phyloP scores from a whole-genome alignment of 2,329 filamentous ascomycete species.

The Tricladium varicosporioides region DNA sequence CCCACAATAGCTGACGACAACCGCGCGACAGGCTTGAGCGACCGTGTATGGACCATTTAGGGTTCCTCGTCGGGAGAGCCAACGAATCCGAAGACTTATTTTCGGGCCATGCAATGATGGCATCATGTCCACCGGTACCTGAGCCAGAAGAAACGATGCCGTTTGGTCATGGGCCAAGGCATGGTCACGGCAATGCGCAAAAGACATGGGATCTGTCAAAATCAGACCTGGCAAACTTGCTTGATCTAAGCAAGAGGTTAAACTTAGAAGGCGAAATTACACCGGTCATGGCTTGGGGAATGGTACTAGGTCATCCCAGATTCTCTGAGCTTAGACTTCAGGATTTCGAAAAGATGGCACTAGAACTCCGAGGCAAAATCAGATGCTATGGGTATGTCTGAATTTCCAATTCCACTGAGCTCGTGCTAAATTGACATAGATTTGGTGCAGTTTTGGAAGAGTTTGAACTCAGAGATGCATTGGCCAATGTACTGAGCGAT shows the following conservation, averaged over 20 bases:
- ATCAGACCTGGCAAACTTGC: constrained; percentile 73
- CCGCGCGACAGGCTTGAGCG: constrained; percentile 69
- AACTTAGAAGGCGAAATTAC: constrained; percentile 89
- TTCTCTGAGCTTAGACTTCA: constrained; percentile 62
- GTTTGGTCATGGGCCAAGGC: constrained; percentile 44
- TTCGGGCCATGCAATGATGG: constrained; percentile 92
- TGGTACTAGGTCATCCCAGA: constrained; percentile 70
- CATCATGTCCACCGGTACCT: constrained; percentile 70
- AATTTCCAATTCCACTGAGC: constrained; percentile 1
- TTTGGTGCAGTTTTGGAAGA: constrained; percentile 71
- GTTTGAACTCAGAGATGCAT: constrained; percentile 50
- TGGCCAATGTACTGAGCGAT: constrained; percentile 31
- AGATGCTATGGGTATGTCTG: constrained; percentile 85
- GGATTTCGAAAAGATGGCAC: constrained; percentile 71
- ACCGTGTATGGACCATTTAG: constrained; percentile 89
- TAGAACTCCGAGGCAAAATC: constrained; percentile 75
- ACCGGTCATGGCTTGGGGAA: constrained; percentile 91
- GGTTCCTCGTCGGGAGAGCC: constrained; percentile 67
- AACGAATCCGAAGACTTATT: constrained; percentile 62
- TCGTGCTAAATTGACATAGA: constrained; percentile 36
- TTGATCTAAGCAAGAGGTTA: constrained; percentile 79
- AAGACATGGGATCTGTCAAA: constrained; percentile 79
- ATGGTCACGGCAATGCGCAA: constrained; percentile 22
- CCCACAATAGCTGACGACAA: constrained; percentile 49
- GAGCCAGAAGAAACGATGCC: constrained; percentile 47